Evolutionary conservation across 2,329 filamentous ascomycete species (phyloP).

Genomic region (Corinectria fuckeliana): DNA sequence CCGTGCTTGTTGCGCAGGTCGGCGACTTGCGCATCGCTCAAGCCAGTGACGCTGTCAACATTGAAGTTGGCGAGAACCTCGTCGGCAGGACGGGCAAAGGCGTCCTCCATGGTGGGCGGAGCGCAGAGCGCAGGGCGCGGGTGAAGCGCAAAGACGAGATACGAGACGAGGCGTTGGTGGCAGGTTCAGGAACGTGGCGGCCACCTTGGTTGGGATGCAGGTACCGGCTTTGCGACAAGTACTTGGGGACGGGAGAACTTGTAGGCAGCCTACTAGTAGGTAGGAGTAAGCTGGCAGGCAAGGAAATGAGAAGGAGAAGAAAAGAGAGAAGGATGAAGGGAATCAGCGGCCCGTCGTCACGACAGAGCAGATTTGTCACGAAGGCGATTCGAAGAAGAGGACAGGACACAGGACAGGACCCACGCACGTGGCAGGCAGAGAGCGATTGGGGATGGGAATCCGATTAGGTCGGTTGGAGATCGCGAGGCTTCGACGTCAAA

Average conservation of each 20-base stretch:
- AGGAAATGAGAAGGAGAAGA: conserved; percentile 19
- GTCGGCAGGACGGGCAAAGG: conserved; percentile 63
- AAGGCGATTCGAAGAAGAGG: conserved; percentile 35
- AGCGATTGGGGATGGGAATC: conserved; percentile 20
- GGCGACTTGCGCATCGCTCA: conserved; percentile 65
- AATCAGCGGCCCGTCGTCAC: conserved; percentile 40
- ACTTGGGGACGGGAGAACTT: conserved; percentile 11
- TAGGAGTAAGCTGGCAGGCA: conserved; percentile 13
- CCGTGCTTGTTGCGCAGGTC: conserved; percentile 65
- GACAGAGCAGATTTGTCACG: conserved; percentile 38
- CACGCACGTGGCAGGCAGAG: conserved; percentile 43
- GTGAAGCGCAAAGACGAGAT: conserved; percentile 26
- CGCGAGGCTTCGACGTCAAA: conserved; percentile 25
- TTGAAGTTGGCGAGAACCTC: conserved; percentile 66
- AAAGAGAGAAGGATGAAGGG: conserved; percentile 20
- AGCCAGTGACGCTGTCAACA: conserved; percentile 61
- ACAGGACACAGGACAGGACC: too few species aligned
- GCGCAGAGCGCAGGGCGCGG: conserved; percentile 32
- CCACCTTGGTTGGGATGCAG: conserved; percentile 10
- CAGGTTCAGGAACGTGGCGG: neutral
- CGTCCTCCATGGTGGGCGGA: conserved; percentile 62
- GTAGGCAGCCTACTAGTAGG: neutral
- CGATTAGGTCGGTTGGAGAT: conserved; percentile 10
- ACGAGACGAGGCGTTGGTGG: conserved; percentile 8
- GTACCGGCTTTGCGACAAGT: conserved; percentile 10